Evolutionary conservation across 129 eudicot species (phyloP).

Genomic region (Arctium minus): DNA sequence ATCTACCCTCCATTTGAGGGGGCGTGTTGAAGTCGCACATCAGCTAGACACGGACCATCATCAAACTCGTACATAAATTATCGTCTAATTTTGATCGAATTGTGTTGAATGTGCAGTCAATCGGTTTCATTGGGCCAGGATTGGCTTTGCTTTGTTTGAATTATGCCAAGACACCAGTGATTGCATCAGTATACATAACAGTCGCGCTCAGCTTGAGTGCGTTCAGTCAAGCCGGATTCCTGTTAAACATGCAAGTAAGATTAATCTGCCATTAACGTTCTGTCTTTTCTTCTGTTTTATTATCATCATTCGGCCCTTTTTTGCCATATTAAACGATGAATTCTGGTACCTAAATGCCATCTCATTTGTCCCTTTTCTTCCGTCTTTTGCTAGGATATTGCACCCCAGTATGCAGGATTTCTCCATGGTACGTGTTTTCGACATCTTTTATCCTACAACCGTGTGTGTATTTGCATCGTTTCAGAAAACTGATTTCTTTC

Average conservation of each 20-base stretch:
- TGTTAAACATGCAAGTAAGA: conserved; percentile 94
- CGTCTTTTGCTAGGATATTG: conserved; percentile 65
- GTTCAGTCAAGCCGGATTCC: conserved; percentile 96
- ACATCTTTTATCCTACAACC: background rate
- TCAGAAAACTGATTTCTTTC: background rate
- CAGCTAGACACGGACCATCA: background rate
- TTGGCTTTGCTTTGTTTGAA: conserved; percentile 79
- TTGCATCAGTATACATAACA: conserved; percentile 70
- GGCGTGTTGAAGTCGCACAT: background rate
- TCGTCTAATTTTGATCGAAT: background rate
- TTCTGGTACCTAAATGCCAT: background rate
- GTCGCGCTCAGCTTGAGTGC: conserved; percentile 88
- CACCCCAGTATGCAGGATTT: conserved; percentile 88
- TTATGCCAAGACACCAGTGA: conserved; percentile 70
- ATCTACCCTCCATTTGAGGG: too few relatives aligned
- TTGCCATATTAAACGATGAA: background rate
- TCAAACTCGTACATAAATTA: background rate
- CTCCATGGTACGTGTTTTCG: conserved; percentile 65
- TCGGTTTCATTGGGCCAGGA: conserved; percentile 97
- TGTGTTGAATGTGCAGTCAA: conserved; percentile 43
- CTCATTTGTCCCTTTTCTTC: background rate
- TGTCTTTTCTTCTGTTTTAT: background rate
- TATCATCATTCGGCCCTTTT: background rate
- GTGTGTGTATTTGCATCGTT: background rate
- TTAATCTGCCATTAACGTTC: background rate